Base-by-base conservation (phyloP, 805 yeast genomes). In the Hyphopichia homilentoma region DNA sequence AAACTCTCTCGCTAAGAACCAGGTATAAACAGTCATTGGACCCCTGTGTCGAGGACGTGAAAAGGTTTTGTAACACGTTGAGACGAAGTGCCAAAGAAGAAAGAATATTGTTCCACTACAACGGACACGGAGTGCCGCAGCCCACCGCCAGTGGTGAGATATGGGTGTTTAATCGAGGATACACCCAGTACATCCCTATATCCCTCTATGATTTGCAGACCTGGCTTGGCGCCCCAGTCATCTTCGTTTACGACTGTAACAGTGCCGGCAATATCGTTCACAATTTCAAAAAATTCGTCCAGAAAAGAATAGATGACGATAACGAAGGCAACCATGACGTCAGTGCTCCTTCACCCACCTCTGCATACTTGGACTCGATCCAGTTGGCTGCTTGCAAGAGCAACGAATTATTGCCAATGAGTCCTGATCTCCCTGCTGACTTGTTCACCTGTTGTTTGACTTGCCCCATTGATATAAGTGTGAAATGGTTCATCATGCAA, bases 61-160 rank as follows among this genome's bases (percentile, higher is more conserved):
- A 90, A 52, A 69, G 97, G 30, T 84, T 89, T 45, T 89, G 97
- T 55, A 83, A 86, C 44, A 84, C 94, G 0, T 63, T 93, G 38
- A 69, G 98, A 44, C 71, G 97, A 35, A 83, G 84, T 36, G 95
- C 97, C 2, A 86, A 89, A 50, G 97, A 90, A 40, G 97, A 90
- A 54, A 70, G 98, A 38, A 84, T 90, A 7, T 57, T 93, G 33
- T 90, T 93, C 56, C 97, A 93, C 55, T 93, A 93, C 56, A 93
- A 93, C 48, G 98, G 98, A 5, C 98, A 93, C 53, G 98, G 98
- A 16, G 98, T 93, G 2, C 98, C 98, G 0, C 87, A 87, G 48
- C 97, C 98, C 0, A 93, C 98, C 0, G 79, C 87, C 21, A 78
- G 89, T 28, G 98, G 98, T 16, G 98, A 93, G 52, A 86, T 93